Conservation (phyloP, 192 early-diverging fungal genomes). For the Piromyces sp. region DNA sequence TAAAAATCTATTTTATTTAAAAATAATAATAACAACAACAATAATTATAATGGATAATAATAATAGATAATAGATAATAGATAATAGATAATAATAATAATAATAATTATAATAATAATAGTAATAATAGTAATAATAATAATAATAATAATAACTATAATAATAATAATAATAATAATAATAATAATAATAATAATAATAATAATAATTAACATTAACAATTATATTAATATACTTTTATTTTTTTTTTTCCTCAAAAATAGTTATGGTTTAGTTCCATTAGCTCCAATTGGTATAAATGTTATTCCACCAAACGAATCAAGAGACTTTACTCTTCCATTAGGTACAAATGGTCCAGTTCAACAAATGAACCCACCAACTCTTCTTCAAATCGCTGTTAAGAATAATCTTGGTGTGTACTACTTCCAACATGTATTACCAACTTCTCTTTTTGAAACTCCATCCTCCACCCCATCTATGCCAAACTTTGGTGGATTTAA, state of each 20-base stretch:
- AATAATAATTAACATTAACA: too few relatives aligned
- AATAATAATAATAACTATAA: too few relatives aligned
- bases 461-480: not conserved
- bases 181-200: too few relatives aligned
- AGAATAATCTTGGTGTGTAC: conserved; percentile 26
- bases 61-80: too few relatives aligned
- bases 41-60: too few relatives aligned
- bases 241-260: too few relatives aligned
- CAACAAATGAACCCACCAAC: conserved; percentile 21
- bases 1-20: conserved; percentile 1
- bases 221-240: too few relatives aligned
- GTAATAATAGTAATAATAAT: too few relatives aligned
- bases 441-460: not conserved
- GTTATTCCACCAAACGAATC: conserved; percentile 8
- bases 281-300: conserved; percentile 15
- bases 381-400: conserved; percentile 31
- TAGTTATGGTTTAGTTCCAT: conserved; percentile 26
- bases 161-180: too few relatives aligned
- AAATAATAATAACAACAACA: too few relatives aligned
- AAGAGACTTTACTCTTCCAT: conserved; percentile 5
- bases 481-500: not conserved
- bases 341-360: conserved; percentile 1
- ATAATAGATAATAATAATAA: too few relatives aligned
- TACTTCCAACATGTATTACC: conserved; percentile 15
- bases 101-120: too few relatives aligned